phyloP scores from a whole-genome alignment of 2,329 filamentous ascomycete species.

The Penicillium occitanis region DNA sequence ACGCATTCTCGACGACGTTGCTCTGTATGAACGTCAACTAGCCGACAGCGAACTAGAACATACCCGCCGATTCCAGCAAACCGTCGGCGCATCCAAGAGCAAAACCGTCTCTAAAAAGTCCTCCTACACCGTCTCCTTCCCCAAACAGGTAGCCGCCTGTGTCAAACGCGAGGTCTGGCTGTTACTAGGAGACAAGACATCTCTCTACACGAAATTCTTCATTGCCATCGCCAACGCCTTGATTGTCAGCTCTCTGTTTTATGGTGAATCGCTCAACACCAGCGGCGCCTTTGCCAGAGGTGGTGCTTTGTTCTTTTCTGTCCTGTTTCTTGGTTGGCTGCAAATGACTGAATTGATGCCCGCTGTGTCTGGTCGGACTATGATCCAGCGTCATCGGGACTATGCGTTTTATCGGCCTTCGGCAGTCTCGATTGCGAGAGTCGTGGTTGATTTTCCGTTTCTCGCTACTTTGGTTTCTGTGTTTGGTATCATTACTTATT shows the following conservation, averaged over 20 bases:
- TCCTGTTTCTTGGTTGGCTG: slow-evolving; percentile 67
- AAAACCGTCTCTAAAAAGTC: slow-evolving; percentile 67
- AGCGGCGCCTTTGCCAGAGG: slow-evolving; percentile 63
- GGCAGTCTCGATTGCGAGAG: slow-evolving; percentile 61
- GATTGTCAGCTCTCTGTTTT: slow-evolving; percentile 77
- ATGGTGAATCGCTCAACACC: slow-evolving; percentile 62
- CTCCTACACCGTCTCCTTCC: slow-evolving; percentile 74
- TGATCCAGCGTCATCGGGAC: slow-evolving; percentile 67
- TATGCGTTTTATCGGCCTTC: slow-evolving; percentile 71
- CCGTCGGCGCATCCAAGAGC: slow-evolving; percentile 64
- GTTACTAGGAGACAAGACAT: slow-evolving; percentile 70
- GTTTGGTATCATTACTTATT: slow-evolving; percentile 65
- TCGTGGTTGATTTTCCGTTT: slow-evolving; percentile 63
- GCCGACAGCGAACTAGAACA: slow-evolving; percentile 59
- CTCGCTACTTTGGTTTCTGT: slow-evolving; percentile 59
- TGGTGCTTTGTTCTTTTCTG: slow-evolving; percentile 65
- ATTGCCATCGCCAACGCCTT: slow-evolving; percentile 73
- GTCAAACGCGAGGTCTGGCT: slow-evolving; percentile 77
- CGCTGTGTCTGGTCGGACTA: slow-evolving; percentile 67
- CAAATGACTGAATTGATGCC: slow-evolving; percentile 77
- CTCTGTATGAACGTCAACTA: slow-evolving; percentile 59
- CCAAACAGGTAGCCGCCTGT: slow-evolving; percentile 40
- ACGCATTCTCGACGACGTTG: slow-evolving; percentile 60
- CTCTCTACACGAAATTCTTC: slow-evolving; percentile 75
- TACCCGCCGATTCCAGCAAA: slow-evolving; percentile 64